A percentile compares a stretch with the other conserved stretches of the same genome.
These are phyloP conservation scores for Endocalyx cinctus DNA, from an alignment of 2,329 filamentous ascomycete species.

Conservation along the genomic window DNA sequence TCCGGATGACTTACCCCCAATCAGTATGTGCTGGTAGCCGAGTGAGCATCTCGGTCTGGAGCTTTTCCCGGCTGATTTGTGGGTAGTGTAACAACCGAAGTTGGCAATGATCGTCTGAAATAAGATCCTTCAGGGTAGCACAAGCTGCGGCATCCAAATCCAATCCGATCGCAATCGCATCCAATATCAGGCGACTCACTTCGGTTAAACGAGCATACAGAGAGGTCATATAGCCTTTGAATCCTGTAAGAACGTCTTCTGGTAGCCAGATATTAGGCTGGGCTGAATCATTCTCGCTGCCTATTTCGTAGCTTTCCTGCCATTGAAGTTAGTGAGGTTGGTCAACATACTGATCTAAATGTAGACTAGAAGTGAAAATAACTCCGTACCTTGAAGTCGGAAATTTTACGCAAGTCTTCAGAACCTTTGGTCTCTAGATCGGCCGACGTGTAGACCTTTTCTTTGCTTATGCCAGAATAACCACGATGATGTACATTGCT, in stretches of 20 bases:
- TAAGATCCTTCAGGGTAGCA: not conserved
- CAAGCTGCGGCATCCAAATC: slow-evolving; percentile 4
- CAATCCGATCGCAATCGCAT: slow-evolving; percentile 8
- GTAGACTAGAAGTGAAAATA: too few species aligned
- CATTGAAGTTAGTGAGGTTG: not conserved
- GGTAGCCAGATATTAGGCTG: slow-evolving; percentile 44
- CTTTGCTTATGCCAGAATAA: slow-evolving; percentile 12
- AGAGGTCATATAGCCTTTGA: slow-evolving; percentile 29
- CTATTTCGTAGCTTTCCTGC: slow-evolving; percentile 37
- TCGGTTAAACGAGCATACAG: slow-evolving; percentile 20
- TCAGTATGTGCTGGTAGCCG: slow-evolving; percentile 46
- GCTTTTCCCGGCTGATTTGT: slow-evolving; percentile 7
- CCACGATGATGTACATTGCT: slow-evolving; percentile 11
- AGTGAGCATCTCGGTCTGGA: slow-evolving; percentile 11
- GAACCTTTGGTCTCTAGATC: slow-evolving; percentile 3
- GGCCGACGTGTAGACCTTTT: slow-evolving; percentile 12
- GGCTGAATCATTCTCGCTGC: slow-evolving; percentile 35
- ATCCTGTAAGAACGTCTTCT: slow-evolving; percentile 37
- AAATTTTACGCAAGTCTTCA: slow-evolving; percentile 8
- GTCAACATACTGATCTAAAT: too few species aligned
- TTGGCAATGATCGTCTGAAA: slow-evolving; percentile 9
- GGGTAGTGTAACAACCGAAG: slow-evolving; percentile 14
- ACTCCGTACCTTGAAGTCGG: slow-evolving; percentile 11
- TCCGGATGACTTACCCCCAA: slow-evolving; percentile 32
- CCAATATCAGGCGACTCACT: slow-evolving; percentile 7